A percentile compares a stretch with the other conserved stretches of the same genome.
Evolutionary conservation across 1,284 basidiomycete genomes (phyloP).

Genomic region (Cryptococcus sp.): DNA sequence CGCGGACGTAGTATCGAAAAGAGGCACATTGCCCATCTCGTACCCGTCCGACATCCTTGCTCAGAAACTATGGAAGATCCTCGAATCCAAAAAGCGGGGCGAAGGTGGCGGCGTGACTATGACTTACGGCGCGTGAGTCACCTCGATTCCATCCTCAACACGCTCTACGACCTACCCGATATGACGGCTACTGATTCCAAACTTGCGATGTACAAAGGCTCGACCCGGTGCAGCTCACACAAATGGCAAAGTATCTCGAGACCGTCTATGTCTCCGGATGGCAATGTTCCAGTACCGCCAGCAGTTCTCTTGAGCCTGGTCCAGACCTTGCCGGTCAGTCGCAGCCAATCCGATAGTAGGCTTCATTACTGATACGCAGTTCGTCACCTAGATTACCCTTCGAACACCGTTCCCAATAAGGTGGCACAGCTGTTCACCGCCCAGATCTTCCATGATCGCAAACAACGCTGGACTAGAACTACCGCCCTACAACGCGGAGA

Average conservation of each 20-base stretch:
- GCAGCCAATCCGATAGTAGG: too few species aligned
- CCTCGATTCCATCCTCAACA: not conserved
- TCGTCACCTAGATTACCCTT: slow-evolving; percentile 61
- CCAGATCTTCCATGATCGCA: slow-evolving; percentile 64
- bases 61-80: slow-evolving; percentile 77
- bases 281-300: slow-evolving; percentile 84
- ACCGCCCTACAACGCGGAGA: slow-evolving; percentile 51
- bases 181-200: not conserved
- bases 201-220: slow-evolving; percentile 59
- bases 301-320: slow-evolving; percentile 95
- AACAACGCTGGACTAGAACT: slow-evolving; percentile 66
- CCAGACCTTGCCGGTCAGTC: slow-evolving; percentile 84
- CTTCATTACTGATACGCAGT: too few species aligned
- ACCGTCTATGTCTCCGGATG: slow-evolving; percentile 96
- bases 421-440: slow-evolving; percentile 66
- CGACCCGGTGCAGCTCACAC: slow-evolving; percentile 91
- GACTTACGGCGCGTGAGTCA: slow-evolving; percentile 90
- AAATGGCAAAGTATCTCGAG: slow-evolving; percentile 94
- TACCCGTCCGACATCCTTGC: slow-evolving; percentile 85
- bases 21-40: slow-evolving; percentile 79
- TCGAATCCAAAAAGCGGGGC: slow-evolving; percentile 54
- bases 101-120: slow-evolving; percentile 50
- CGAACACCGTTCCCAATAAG: slow-evolving; percentile 65
- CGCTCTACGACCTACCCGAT: not conserved
- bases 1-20: slow-evolving; percentile 88